Percentiles rank a stretch among this genome's conserved stretches.
Conservation (phyloP, 2,329 filamentous ascomycete species). For the Apiospora phragmitis region DNA sequence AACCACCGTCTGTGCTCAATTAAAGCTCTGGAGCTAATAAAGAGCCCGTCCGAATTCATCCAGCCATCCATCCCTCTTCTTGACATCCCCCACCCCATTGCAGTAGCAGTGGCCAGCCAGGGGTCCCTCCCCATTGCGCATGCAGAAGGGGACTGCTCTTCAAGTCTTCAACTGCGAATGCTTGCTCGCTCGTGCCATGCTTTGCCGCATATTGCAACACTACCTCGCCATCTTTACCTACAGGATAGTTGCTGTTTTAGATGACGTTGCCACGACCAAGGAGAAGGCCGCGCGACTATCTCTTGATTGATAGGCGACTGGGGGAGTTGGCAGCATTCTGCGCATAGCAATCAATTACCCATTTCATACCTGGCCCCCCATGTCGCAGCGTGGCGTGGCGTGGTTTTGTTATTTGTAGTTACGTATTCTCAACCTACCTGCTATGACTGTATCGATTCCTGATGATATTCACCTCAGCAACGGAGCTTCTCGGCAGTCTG, state of each 20-base stretch:
- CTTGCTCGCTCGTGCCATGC: neutral
- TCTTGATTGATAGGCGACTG: neutral
- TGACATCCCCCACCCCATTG: constrained; percentile 1
- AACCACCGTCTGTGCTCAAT: neutral
- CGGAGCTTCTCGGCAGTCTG: neutral
- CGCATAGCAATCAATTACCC: constrained; percentile 3
- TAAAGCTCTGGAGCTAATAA: constrained; percentile 4
- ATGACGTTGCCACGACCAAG: constrained; percentile 1
- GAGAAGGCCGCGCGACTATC: neutral
- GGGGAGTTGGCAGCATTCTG: neutral
- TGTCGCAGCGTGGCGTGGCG: constrained; percentile 3
- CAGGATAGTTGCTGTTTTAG: neutral
- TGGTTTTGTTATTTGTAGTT: neutral
- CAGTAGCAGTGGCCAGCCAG: neutral
- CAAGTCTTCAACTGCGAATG: neutral
- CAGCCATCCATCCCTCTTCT: neutral
- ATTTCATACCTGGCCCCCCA: neutral
- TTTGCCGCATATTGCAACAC: constrained; percentile 1
- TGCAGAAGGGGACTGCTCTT: neutral
- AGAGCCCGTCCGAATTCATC: constrained; percentile 1
- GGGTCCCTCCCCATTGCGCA: neutral
- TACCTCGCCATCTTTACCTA: neutral
- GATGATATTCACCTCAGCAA: neutral
- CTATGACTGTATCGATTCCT: neutral
- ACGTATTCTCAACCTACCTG: neutral